Base-by-base conservation (phyloP, 768 basidiomycete genomes). In the Macrolepiota albuminosa region DNA sequence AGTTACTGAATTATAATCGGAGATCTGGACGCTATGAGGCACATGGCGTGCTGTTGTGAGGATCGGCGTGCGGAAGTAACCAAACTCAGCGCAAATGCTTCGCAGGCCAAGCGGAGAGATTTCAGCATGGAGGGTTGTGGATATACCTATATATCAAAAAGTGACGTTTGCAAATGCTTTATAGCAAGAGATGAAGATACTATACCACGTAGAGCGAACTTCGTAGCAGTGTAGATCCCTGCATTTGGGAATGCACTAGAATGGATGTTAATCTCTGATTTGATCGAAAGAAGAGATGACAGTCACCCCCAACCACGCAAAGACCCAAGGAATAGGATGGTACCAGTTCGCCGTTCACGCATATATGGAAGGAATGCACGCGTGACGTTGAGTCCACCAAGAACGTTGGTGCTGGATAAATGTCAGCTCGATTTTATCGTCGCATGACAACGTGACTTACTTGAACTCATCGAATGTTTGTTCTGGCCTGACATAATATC, bases 291-390 rank as follows among this genome's bases (percentile, higher is more conserved):
- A 29, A 24, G 7, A 21, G 10, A 4, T 29, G 39, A 56, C 56
- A 46, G 63, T 55, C 55, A 75, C 76, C 59, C 65, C 81, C 81
- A 76, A 34, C 72, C 74, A 2, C 66, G 68, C 21, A 76, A n/a
- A 11, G 81, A 83, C 0, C 79, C 79, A 3, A 79, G 63, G 69
- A 73, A 79, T 6, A 80, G 66, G 10, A 83, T 66, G 0, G 76
- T 79, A 2, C 81, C 81, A 0, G 71, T 65, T 59, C 71, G 74
- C 26, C 72, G 69, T 55, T 72, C 70, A 13, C 81, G 71, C 77
- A 83, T 76, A 65, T 77, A 76, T 1, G 81, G 80, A 8, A 82
- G 71, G 67, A 81, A 75, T 0, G 81, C 80, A 24, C 78, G 68
- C 6, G 73, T 66, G n/a, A 80, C 75, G 59, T 79, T 78, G 6